Evolutionary conservation across 1,284 basidiomycete species (phyloP).

Genomic region (Cryptococcus amylolentus): DNA sequence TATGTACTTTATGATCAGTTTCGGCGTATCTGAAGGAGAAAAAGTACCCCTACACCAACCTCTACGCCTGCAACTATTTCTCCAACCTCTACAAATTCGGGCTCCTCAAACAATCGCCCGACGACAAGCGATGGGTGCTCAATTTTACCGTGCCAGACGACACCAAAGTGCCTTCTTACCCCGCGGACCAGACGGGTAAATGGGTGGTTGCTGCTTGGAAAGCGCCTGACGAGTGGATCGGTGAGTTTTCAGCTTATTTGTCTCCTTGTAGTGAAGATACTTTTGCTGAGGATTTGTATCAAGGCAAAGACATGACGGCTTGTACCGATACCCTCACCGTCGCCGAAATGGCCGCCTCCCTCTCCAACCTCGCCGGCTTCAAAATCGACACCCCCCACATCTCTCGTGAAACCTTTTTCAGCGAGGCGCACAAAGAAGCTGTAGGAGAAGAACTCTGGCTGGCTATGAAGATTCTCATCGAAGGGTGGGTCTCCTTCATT

Average conservation of each 20-base stretch:
- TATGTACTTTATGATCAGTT: not conserved
- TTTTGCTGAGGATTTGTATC: no score
- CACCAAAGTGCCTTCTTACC: slow-evolving; percentile 24
- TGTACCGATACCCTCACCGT: slow-evolving; percentile 24
- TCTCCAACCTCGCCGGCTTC: slow-evolving; percentile 22
- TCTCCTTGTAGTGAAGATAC: not conserved
- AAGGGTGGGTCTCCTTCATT: slow-evolving; percentile 11
- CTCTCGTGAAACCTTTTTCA: slow-evolving; percentile 25
- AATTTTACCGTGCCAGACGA: slow-evolving; percentile 31
- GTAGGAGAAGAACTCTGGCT: slow-evolving; percentile 17
- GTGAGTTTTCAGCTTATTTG: slow-evolving; percentile 8
- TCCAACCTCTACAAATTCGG: slow-evolving; percentile 5
- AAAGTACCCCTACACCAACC: slow-evolving; percentile 8
- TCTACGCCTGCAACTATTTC: slow-evolving; percentile 5
- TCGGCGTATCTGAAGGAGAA: slow-evolving; percentile 1
- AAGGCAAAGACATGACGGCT: slow-evolving; percentile 34
- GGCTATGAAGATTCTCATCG: slow-evolving; percentile 15
- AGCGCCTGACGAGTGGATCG: slow-evolving; percentile 32
- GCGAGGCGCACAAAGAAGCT: slow-evolving; percentile 11
- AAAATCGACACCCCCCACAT: slow-evolving; percentile 27
- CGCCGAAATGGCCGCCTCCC: slow-evolving; percentile 21
- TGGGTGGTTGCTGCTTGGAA: slow-evolving; percentile 32
- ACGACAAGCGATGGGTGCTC: slow-evolving; percentile 15
- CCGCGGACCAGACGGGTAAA: slow-evolving; percentile 36
- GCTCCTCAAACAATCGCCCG: not conserved